Conservation (phyloP, 2,329 filamentous ascomycete species). For the Beauveria bassiana region DNA sequence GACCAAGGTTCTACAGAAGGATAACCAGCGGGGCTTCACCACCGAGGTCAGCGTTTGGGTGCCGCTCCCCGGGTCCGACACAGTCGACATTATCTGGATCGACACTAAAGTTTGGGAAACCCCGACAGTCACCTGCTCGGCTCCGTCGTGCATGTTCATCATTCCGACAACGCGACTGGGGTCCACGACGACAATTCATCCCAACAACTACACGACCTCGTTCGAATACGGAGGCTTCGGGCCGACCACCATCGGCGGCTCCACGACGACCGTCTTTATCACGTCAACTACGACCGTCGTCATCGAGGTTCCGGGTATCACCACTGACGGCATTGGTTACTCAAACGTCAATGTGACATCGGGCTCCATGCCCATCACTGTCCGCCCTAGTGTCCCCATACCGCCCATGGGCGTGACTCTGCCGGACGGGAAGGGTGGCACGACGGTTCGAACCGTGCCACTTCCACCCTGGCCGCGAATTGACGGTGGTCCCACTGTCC, state of each 20-base stretch:
- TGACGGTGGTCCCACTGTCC: not conserved
- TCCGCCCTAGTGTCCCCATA: constrained; percentile 14
- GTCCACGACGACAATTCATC: constrained; percentile 13
- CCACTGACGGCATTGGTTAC: constrained; percentile 13
- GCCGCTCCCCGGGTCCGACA: constrained; percentile 16
- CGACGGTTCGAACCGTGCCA: constrained; percentile 13
- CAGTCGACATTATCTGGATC: constrained; percentile 17
- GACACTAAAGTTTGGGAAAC: constrained; percentile 13
- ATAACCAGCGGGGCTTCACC: constrained; percentile 18
- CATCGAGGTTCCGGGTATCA: constrained; percentile 13
- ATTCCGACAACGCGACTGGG: constrained; percentile 16
- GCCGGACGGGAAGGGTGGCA: constrained; percentile 14
- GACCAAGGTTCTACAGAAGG: constrained; percentile 13
- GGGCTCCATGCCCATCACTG: not conserved
- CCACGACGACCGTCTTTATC: not conserved
- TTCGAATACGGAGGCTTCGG: constrained; percentile 15
- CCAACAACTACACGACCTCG: constrained; percentile 14
- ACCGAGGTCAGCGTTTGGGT: constrained; percentile 21
- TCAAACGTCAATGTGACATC: constrained; percentile 17
- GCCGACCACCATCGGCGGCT: not conserved
- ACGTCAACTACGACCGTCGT: constrained; percentile 12
- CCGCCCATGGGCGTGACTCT: constrained; percentile 12
- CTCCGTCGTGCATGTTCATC: constrained; percentile 17
- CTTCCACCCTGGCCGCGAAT: constrained; percentile 18
- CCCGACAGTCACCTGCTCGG: constrained; percentile 12